These are phyloP conservation scores for Musa itinerans DNA, from an alignment of 176 grass and related monocot genomes.

Conservation along the genomic window DNA sequence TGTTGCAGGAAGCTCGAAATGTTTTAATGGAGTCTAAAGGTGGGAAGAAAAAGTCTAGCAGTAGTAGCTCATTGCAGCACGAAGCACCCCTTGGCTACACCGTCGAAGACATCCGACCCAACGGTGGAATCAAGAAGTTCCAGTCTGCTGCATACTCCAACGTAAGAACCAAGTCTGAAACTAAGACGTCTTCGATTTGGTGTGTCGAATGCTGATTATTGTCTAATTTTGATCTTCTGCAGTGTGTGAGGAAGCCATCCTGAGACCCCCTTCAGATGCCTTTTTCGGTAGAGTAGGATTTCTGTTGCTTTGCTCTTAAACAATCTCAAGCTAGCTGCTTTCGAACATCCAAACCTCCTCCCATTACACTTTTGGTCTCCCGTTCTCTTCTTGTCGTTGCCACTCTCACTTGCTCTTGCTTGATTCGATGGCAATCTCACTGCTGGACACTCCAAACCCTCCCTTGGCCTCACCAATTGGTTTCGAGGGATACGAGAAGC, in stretches of 20 bases:
- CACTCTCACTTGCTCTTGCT: background rate
- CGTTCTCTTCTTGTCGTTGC: conserved; percentile 18
- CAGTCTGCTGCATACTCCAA: conserved; percentile 99
- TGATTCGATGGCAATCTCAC: conserved; percentile 40
- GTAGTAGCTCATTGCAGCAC: conserved; percentile 50
- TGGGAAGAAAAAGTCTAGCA: conserved; percentile 68
- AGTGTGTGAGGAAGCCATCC: conserved; percentile 76
- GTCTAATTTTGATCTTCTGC: conserved; percentile 26
- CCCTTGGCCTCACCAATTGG: conserved; percentile 39
- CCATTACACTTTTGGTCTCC: conserved; percentile 9
- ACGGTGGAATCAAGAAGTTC: conserved; percentile 94
- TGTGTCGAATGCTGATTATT: background rate
- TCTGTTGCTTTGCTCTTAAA: conserved; percentile 26
- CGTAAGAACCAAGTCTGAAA: conserved; percentile 31
- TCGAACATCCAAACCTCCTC: conserved; percentile 38
- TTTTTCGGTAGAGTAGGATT: conserved; percentile 45
- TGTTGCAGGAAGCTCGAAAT: conserved; percentile 30
- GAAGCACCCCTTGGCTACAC: conserved; percentile 92
- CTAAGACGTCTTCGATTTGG: background rate
- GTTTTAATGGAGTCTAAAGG: conserved; percentile 94
- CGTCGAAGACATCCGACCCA: conserved; percentile 91
- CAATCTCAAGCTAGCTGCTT: conserved; percentile 61
- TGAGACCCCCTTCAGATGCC: conserved; percentile 41
- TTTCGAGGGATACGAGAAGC: conserved; percentile 77
- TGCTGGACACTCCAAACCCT: conserved; percentile 14